Base-by-base conservation (phyloP, 2,329 filamentous ascomycete species). In the Fusarium sp. region DNA sequence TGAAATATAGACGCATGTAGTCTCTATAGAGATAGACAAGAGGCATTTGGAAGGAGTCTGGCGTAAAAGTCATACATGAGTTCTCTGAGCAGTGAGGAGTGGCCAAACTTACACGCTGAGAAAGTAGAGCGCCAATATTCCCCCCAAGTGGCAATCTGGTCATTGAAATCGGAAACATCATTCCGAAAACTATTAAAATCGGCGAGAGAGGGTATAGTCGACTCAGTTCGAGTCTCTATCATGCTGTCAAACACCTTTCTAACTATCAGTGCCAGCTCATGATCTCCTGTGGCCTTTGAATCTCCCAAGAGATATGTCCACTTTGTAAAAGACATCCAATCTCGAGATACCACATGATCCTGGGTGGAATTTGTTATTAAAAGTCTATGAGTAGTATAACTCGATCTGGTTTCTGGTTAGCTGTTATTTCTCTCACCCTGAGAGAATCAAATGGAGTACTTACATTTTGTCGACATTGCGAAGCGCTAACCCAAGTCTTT, bases 1-100 rank as follows among this genome's bases (percentile, higher is more conserved):
- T 58, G 13, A 37, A 59, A 13, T 59, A 43, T 0, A 59, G 30
- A 2, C 53, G 37, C 6, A 14, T 49, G 7, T 59, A 58, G n/a
- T 59, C 43, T 13, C 52, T 25, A 1, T 13, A 22, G 5, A 59
- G 27, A 6, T 15, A 32, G 13, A 25, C 20, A 6, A 59, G 19
- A 22, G 52, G 4, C 6, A 10, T n/a, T 30, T 59, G 56, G 2
- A 49, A 41, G 19, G 32, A 22, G 10, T 41, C 22, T 2, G 30
- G 3, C 10, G 23, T 22, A 0, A 17, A 13, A 27, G 40, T 58
- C 11, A 4, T 27, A 7, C 5, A 4, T 6, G 5, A 13, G 30
- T 52, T 2, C 44, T 39, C 17, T 23, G 13, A 41, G 14, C 11
- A 15, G 4, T 7, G 2, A 23, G 5, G 10, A 10, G 1, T 10